These are phyloP conservation scores for Pachysandra terminalis DNA, from an alignment of 164 flowering plant genomes.

Conservation along the genomic window DNA sequence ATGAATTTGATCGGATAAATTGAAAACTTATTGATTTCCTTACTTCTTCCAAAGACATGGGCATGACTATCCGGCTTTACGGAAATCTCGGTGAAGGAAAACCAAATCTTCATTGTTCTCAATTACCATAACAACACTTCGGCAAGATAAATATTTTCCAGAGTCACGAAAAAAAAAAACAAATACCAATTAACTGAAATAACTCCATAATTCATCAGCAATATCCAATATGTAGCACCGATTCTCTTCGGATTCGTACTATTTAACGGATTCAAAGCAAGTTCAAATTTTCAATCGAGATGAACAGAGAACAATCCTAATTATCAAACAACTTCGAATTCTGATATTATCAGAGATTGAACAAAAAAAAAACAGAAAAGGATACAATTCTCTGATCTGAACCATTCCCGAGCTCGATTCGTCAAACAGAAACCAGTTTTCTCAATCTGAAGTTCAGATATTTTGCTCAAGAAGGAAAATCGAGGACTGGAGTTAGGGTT, in stretches of 20 bases:
- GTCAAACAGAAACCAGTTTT: not conserved
- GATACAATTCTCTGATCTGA: constrained; percentile 59
- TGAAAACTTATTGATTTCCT: not conserved
- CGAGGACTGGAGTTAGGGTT: not conserved
- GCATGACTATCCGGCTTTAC: constrained; percentile 59
- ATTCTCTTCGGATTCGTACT: not conserved
- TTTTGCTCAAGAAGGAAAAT: not conserved
- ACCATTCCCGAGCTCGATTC: constrained; percentile 31
- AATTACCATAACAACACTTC: not conserved
- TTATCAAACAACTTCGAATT: not conserved
- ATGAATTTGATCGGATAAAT: not conserved
- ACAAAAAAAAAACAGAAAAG: constrained; percentile 10
- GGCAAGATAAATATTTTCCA: not conserved
- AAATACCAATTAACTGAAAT: too few species aligned
- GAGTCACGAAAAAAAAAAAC: not conserved
- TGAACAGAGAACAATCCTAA: not conserved
- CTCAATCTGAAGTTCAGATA: not conserved
- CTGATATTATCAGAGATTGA: not conserved
- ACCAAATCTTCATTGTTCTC: not conserved
- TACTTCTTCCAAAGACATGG: constrained; percentile 56
- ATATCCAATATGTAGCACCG: not conserved
- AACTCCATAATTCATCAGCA: not conserved
- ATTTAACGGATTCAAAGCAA: not conserved
- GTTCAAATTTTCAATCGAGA: not conserved
- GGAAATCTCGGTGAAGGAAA: constrained; percentile 26